Base-by-base conservation (phyloP, 805 yeast species). In the Metschnikowia colocasiae region DNA sequence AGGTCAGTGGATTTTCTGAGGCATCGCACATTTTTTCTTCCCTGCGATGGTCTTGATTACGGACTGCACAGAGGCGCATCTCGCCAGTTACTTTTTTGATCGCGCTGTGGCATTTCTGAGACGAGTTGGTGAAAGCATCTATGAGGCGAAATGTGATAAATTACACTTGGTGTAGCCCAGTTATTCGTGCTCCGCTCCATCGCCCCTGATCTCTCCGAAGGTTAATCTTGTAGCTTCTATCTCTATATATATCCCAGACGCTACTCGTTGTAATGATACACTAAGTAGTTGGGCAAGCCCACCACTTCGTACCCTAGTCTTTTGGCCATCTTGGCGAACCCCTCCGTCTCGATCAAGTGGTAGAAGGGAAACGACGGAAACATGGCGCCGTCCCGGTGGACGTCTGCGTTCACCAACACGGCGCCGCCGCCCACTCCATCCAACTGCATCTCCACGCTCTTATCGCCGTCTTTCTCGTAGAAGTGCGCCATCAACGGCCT, bases 401-500 rank as follows among this genome's bases (percentile, higher is more conserved):
- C 99, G 57, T 91, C 97, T 9, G 97, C 96, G 63, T 92, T 89
- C 26, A 94, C 99, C 69, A 94, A 65, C 27, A 95, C 83, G 36
- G 97, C 95, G 19, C 97, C 96, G 53, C 97, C 98, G 45, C 99
- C 99, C 48, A 94, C 98, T 64, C 99, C 99, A 65, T 94, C 98
- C 50, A 94, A 75, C 39, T 79, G 80, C 87, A 94, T 85, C 61
- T 84, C 92, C 3, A 82, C 77, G 54, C 76, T 73, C 10, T 61
- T 50, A 48, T 82, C 83, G 23, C 86, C 94, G 6, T 74, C 69
- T 4, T 82, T 68, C 59, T 85, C 86, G 65, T 85, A 87, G 63
- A 82, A 80, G 60, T 85, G 83, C 0, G 96, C 98, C 99, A 94
- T 94, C 58, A 94, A 74, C 13, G 95, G 86, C 67, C 99, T 80